Evolutionary conservation across 331 rosid species (phyloP).

Genomic region (Malus hybrid): DNA sequence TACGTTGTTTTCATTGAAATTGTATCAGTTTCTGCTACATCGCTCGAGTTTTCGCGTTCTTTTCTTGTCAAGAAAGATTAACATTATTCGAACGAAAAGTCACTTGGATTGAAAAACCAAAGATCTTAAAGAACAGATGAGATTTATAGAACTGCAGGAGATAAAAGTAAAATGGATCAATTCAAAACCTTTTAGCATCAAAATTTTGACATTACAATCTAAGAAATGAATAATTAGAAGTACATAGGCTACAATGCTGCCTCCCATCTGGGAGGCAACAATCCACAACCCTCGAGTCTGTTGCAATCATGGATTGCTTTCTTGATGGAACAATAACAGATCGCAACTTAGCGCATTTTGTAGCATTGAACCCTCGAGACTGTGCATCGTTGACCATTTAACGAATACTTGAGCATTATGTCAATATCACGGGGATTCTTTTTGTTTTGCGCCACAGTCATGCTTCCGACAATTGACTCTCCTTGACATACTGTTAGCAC

Average conservation of each 20-base stretch:
- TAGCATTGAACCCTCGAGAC: slow-evolving; percentile 67
- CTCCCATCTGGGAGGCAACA: background rate
- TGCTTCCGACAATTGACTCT: slow-evolving; percentile 62
- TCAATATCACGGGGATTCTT: slow-evolving; percentile 89
- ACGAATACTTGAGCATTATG: slow-evolving; percentile 69
- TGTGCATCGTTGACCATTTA: slow-evolving; percentile 53
- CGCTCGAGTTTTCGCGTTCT: background rate
- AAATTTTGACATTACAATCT: slow-evolving; percentile 5
- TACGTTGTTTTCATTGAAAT: background rate
- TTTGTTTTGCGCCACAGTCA: slow-evolving; percentile 77
- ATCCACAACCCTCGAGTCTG: background rate
- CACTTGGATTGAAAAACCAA: background rate
- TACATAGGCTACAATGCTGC: slow-evolving; percentile 5
- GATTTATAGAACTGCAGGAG: background rate
- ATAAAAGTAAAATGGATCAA: background rate
- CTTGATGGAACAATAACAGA: background rate
- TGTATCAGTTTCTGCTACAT: background rate
- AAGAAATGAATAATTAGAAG: background rate
- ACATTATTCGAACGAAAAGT: background rate
- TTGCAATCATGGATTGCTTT: background rate
- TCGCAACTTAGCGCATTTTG: slow-evolving; percentile 65
- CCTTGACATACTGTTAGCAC: slow-evolving; percentile 88
- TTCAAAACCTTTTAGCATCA: slow-evolving; percentile 7
- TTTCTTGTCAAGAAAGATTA: background rate
- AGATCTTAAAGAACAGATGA: background rate